Percentiles rank a stretch among this genome's conserved stretches.
Conservation (phyloP, 768 basidiomycete genomes). For the Imleria badia region DNA sequence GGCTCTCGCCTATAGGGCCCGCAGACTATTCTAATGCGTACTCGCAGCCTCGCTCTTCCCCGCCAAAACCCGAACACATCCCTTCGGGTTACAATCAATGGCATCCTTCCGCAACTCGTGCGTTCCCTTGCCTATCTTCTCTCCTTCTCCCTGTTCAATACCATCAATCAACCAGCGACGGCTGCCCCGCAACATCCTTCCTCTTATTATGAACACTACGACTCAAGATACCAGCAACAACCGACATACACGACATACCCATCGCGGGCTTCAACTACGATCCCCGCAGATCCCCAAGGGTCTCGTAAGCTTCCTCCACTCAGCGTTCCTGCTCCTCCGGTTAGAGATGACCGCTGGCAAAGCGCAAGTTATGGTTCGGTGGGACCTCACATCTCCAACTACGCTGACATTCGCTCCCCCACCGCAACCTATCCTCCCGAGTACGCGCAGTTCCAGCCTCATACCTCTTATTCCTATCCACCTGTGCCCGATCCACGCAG, state of each 20-base stretch:
- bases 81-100: constrained; percentile 49
- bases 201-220: constrained; percentile 56
- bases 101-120: constrained; percentile 33
- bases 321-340: constrained; percentile 39
- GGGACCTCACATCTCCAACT: constrained; percentile 37
- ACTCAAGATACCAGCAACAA: constrained; percentile 45
- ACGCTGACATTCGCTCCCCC: constrained; percentile 57
- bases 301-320: constrained; percentile 62
- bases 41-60: constrained; percentile 64
- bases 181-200: constrained; percentile 50
- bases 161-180: constrained; percentile 19
- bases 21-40: constrained; percentile 55
- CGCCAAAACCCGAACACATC: constrained; percentile 58
- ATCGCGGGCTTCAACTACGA: constrained; percentile 48
- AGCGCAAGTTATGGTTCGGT: constrained; percentile 39
- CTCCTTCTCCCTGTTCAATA: neutral
- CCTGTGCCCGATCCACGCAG: constrained; percentile 39
- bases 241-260: constrained; percentile 47
- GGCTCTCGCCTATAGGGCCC: constrained; percentile 59
- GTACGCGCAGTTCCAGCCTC: constrained; percentile 48
- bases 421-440: constrained; percentile 59
- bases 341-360: constrained; percentile 52
- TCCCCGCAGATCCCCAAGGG: constrained; percentile 47
- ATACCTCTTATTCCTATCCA: constrained; percentile 33
- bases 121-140: constrained; percentile 27